phyloP scores from a whole-genome alignment of 129 eudicot species.

The Helianthus tuberosus region DNA sequence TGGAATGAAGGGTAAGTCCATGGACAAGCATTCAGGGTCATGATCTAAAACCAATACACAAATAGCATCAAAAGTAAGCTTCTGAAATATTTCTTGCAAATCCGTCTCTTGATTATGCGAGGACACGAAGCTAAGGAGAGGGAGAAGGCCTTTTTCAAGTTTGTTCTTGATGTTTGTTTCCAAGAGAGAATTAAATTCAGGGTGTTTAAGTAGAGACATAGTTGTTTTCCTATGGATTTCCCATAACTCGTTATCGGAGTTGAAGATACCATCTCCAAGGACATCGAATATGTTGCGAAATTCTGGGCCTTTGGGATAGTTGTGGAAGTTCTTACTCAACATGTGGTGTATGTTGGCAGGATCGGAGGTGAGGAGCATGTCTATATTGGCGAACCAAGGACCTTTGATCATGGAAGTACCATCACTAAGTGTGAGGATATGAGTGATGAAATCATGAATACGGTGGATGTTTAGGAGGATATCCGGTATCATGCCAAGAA shows the following conservation, averaged over 20 bases:
- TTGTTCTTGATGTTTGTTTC: conserved; percentile 29
- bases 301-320: conserved; percentile 55
- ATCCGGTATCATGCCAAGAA: conserved; percentile 46
- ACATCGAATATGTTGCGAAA: conserved; percentile 46
- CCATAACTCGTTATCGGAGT: conserved; percentile 46
- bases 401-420: conserved; percentile 47
- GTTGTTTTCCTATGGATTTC: conserved; percentile 44
- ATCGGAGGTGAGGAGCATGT: conserved; percentile 42
- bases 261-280: conserved; percentile 55
- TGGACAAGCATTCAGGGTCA: conserved; percentile 45
- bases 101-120: conserved; percentile 25
- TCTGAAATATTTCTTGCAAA: conserved; percentile 52
- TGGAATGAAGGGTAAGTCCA: conserved; percentile 33
- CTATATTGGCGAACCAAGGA: conserved; percentile 48
- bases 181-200: conserved; percentile 9
- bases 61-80: conserved; percentile 47
- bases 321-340: conserved; percentile 42
- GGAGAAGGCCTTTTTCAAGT: conserved; percentile 43
- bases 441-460: conserved; percentile 42
- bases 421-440: conserved; percentile 16
- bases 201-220: conserved; percentile 27
- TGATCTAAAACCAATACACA: conserved; percentile 35
- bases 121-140: background rate
- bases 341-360: conserved; percentile 62
- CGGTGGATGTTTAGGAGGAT: conserved; percentile 41